Percentiles rank a stretch among this genome's conserved stretches.
Evolutionary conservation across 2,329 filamentous ascomycete species (phyloP).

Genomic region (Corniculantispora saksenae): DNA sequence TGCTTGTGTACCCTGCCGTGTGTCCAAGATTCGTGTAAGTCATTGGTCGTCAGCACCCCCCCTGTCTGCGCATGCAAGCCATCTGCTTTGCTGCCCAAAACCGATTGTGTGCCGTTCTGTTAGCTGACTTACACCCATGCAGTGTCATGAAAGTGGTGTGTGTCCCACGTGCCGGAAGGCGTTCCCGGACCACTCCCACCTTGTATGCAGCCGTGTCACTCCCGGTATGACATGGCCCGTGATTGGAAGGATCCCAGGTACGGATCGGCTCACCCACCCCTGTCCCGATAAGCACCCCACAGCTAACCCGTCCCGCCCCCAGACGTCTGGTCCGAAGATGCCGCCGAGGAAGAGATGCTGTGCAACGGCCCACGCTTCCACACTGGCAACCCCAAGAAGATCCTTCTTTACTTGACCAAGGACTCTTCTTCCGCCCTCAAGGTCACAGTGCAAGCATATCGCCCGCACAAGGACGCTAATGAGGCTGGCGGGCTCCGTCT

Average conservation of each 20-base stretch:
- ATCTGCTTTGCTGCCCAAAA: slow-evolving; percentile 20
- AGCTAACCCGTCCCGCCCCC: slow-evolving; percentile 19
- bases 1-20: slow-evolving; percentile 50
- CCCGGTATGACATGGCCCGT: slow-evolving; percentile 40
- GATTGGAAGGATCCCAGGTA: slow-evolving; percentile 41
- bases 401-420: slow-evolving; percentile 38
- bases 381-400: slow-evolving; percentile 38
- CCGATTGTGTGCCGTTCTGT: slow-evolving; percentile 1
- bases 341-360: slow-evolving; percentile 36
- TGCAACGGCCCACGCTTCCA: slow-evolving; percentile 38
- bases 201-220: slow-evolving; percentile 41
- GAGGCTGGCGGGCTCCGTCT: slow-evolving; percentile 34
- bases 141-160: slow-evolving; percentile 44
- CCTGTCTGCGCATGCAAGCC: slow-evolving; percentile 15
- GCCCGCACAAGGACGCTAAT: slow-evolving; percentile 32
- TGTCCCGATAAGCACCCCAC: slow-evolving; percentile 6
- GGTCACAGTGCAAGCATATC: slow-evolving; percentile 41
- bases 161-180: slow-evolving; percentile 44
- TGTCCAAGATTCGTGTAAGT: slow-evolving; percentile 50
- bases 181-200: slow-evolving; percentile 42
- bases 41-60: slow-evolving; percentile 21
- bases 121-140: slow-evolving; percentile 23
- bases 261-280: slow-evolving; percentile 24
- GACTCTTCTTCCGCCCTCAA: slow-evolving; percentile 39
- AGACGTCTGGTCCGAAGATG: slow-evolving; percentile 41